A percentile compares a stretch with the other conserved stretches of the same genome.
Conservation (phyloP, 1,139 yeast genomes). For the Blastobotrys proliferans region DNA sequence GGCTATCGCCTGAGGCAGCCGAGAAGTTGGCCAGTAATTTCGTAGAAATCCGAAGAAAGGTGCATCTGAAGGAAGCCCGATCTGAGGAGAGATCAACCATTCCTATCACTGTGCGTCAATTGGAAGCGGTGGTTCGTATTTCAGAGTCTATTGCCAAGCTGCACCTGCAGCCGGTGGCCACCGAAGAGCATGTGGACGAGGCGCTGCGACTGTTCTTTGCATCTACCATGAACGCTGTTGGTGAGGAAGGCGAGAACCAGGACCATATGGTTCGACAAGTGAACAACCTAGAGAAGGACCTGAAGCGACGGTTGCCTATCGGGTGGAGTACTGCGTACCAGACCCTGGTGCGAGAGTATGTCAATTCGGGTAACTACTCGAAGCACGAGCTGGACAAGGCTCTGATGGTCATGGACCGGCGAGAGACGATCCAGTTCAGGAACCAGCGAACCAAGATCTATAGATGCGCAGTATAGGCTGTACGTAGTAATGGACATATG, state of each 20-base stretch:
- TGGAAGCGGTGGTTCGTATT: slow-evolving; percentile 95
- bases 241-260: slow-evolving; percentile 62
- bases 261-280: slow-evolving; percentile 63
- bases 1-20: slow-evolving; percentile 84
- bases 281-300: slow-evolving; percentile 72
- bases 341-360: slow-evolving; percentile 81
- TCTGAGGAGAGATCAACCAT: slow-evolving; percentile 90
- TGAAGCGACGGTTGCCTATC: slow-evolving; percentile 86
- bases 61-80: slow-evolving; percentile 74
- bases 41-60: slow-evolving; percentile 81
- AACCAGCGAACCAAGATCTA: slow-evolving; percentile 84
- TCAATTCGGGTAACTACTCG: slow-evolving; percentile 52
- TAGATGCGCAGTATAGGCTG: slow-evolving; percentile 68
- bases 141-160: slow-evolving; percentile 92
- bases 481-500: no score
- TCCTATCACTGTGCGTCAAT: slow-evolving; percentile 95
- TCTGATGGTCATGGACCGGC: slow-evolving; percentile 72
- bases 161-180: slow-evolving; percentile 76
- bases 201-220: slow-evolving; percentile 93
- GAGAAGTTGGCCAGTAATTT: slow-evolving; percentile 92
- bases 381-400: slow-evolving; percentile 82
- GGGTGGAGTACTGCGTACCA: slow-evolving; percentile 95
- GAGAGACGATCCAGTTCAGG: slow-evolving; percentile 81
- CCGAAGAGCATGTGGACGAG: slow-evolving; percentile 88
- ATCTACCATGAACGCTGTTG: slow-evolving; percentile 97